A percentile compares a stretch with the other conserved stretches of the same genome.
Evolutionary conservation across 495 filamentous ascomycete genomes (phyloP).

Genomic region (Aspergillus sclerotioniger): DNA sequence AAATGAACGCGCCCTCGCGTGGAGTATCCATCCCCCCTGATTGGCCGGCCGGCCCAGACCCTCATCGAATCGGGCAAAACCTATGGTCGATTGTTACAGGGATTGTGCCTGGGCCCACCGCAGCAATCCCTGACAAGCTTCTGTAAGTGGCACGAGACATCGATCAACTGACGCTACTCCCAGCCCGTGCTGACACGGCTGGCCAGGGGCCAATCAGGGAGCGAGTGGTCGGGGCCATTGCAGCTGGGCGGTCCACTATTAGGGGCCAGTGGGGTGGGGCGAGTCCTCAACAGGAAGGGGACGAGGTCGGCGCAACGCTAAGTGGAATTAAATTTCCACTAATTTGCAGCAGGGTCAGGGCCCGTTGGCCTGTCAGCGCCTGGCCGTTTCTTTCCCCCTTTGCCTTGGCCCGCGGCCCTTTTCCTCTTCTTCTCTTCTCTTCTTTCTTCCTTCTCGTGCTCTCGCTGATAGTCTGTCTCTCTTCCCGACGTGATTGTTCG

Average conservation of each 20-base stretch:
- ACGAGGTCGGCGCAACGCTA: not conserved
- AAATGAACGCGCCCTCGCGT: conserved; percentile 8
- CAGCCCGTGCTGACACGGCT: conserved; percentile 23
- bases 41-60: conserved; percentile 1
- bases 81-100: conserved; percentile 7
- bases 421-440: conserved; percentile 5
- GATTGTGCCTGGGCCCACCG: conserved; percentile 3
- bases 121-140: conserved; percentile 24
- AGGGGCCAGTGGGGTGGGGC: not conserved
- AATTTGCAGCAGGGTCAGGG: conserved; percentile 15
- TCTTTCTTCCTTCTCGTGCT: conserved; percentile 8
- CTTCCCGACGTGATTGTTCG: too few species aligned
- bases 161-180: conserved; percentile 19
- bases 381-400: conserved; percentile 5
- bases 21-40: conserved; percentile 1
- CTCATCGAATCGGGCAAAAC: not conserved
- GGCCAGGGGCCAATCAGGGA: conserved; percentile 2
- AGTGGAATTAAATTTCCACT: conserved; percentile 13
- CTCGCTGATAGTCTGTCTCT: too few species aligned
- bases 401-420: conserved; percentile 9
- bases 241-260: not conserved
- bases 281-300: not conserved
- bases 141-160: conserved; percentile 24
- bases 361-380: conserved; percentile 15
- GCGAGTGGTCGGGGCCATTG: not conserved